Evolutionary conservation across 345 rosid species (phyloP), one percentile per base, ranked within the genome.

Genomic region (Citrus cavaleriei): DNA sequence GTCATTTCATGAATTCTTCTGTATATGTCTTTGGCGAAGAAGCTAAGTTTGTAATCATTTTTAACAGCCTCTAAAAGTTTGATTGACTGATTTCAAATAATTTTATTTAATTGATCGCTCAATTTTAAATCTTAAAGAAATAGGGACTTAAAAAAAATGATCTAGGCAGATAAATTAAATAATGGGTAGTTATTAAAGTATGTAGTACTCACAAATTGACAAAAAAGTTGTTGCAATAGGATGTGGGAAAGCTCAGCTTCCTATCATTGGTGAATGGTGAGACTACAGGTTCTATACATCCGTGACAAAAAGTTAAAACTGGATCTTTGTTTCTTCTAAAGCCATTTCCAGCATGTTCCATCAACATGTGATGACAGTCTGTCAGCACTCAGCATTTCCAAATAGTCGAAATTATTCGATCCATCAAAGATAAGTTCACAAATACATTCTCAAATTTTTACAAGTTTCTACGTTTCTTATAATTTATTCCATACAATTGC

Each of bases 71-170:
- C 16, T 42, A 42, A 10, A 42, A 0, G 0, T 42, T 10, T 42
- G 0, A 42, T 10, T 12, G 4, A 42, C 1, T 3, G 16, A 0
- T 42, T 42, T 12, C 0, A 3, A 42, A 42, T 7, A 12, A 0
- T 12, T 42, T 42, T 12, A 42, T 42, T 42, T 42, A 12, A 42
- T 3, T 42, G 0, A 0, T 12, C 16, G 0, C 49, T 42, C 16
- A 12, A 42, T 42, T 10, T 42, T 42, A 10, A 42, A 42, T 42
- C 14, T 10, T 42, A 0, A 42, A 42, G 4, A 42, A 42, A 42
- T 42, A 12, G 16, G 49, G 14, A 12, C 49, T 42, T 42, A 46
- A 12, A 46, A 40, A 8, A 46, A 46, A 46, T 1, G 4, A 46
- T 46, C 0, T 13, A 12, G 18, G 51, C 51, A 46, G 1, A 0